Base-by-base conservation (phyloP, 169 alveolate genomes). In the Plasmodium reichenowi region DNA sequence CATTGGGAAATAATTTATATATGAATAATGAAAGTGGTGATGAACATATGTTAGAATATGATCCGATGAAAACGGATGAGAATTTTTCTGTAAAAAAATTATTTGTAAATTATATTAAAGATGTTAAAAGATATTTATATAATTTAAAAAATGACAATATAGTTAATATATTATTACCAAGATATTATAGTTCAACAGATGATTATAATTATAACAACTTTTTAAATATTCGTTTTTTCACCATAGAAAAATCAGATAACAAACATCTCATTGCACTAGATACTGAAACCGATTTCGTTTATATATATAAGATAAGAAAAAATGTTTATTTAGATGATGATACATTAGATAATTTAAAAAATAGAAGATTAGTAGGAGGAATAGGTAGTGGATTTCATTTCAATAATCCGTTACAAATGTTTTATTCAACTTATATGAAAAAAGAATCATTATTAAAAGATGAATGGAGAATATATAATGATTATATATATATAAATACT, bases 401-500 rank as follows among this genome's bases (percentile, higher is more conserved):
- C 9, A 52, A 48, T 8, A 66, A 80, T 43, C 26, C 83, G 12
- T 15, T 80, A 26, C 48, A 80, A n/a, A 80, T 67, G 71, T 54
- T 80, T 10, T 56, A 80, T n/a, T 43, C 78, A 7, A 26, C 74
- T 1, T 68, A 66, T 13, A 32, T 80, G 73, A 80, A 80, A 60
- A 80, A 71, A 29, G 90, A 80, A 17, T 32, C 73, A 1, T 17
- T 15, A 32, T 60, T 80, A 54, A 80, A 80, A 47, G 90, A 80
- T 22, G 90, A 80, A 59, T 80, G 90, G 90, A 80, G 70, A 67
- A 80, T 80, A 22, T 80, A 80, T 47, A 80, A 80, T 47, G 90
- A 80, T 20, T 80, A 80, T 38, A 80, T 80, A 13, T 80, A 80
- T 80, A 74, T 80, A 17, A 80, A 80, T 56, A 80, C 90, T 7